A percentile compares a stretch with the other conserved stretches of the same genome.
Conservation (phyloP, 805 yeast genomes). For the Wickerhamiella sergipiensis region DNA sequence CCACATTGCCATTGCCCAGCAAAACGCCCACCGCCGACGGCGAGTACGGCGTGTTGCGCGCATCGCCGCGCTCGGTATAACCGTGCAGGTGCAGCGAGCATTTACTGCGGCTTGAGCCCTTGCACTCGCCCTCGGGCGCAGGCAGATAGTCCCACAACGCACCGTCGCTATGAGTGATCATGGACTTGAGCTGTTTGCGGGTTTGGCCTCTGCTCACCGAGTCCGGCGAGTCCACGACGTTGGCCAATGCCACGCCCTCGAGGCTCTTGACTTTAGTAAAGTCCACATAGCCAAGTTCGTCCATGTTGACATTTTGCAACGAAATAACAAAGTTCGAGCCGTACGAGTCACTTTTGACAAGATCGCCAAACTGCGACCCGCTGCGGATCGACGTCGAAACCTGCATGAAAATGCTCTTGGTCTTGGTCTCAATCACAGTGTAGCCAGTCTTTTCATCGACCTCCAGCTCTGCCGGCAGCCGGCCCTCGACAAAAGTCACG, state of each 20-base stretch:
- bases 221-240: slow-evolving; percentile 46
- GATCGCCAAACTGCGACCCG: slow-evolving; percentile 55
- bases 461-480: slow-evolving; percentile 54
- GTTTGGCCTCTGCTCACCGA: slow-evolving; percentile 31
- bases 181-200: slow-evolving; percentile 49
- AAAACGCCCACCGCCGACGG: slow-evolving; percentile 80
- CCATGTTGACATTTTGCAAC: slow-evolving; percentile 60
- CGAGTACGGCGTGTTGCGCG: slow-evolving; percentile 75
- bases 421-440: slow-evolving; percentile 61
- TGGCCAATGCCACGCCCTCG: slow-evolving; percentile 73
- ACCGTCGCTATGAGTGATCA: slow-evolving; percentile 82
- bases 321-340: slow-evolving; percentile 76
- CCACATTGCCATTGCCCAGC: slow-evolving; percentile 91
- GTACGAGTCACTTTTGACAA: slow-evolving; percentile 78
- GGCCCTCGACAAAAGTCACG: slow-evolving; percentile 55
- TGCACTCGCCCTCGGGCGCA: slow-evolving; percentile 63
- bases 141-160: slow-evolving; percentile 63
- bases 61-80: slow-evolving; percentile 72
- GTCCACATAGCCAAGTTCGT: slow-evolving; percentile 65
- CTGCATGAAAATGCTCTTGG: slow-evolving; percentile 67
- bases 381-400: slow-evolving; percentile 47
- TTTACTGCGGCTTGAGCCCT: slow-evolving; percentile 29
- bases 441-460: slow-evolving; percentile 48
- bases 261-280: slow-evolving; percentile 70
- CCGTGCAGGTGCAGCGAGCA: slow-evolving; percentile 85